Evolutionary conservation across 176 grass and related monocot genomes (phyloP), one percentile per base, ranked within the genome.

Genomic region (Saccharum officinarum): DNA sequence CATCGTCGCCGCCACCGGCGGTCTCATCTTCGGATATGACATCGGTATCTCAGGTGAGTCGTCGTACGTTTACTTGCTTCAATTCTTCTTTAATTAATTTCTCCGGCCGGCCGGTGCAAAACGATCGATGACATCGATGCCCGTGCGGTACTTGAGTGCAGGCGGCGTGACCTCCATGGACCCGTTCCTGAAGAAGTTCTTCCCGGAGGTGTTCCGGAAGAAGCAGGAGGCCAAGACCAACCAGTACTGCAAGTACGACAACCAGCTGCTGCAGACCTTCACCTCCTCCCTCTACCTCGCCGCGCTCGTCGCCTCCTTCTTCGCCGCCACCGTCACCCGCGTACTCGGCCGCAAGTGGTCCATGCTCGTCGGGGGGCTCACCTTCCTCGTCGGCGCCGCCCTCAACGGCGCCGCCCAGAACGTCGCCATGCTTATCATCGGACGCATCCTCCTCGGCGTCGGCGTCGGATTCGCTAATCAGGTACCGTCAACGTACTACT

Each of bases 201-300:
- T 92, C 87, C 91, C 91, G 25, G 87, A 89, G 79, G 91, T 92
- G 74, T 92, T 34, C 69, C 17, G 39, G 46, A 83, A 81, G 84
- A 82, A 92, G 83, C 83, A 89, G 75, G 0, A 0, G 50, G 36
- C 63, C 64, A 46, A 37, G 50, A 34, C 46, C 40, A 92, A 89
- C 87, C 91, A 92, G 85, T 95, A 89, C 88, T 95, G 93, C 86
- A 83, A 86, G 73, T 95, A 84, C 82, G 88, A 95, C 88, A 91
- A 83, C 86, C 91, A 88, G 69, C 63, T 92, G 17, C 93, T 95
- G 22, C 87, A 87, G 81, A 83, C 86, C 30, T 95, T 95, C 88
- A 95, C 93, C 1, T 95, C 93, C 11, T 95, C 93, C 10, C 84
- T 95, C 45, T 95, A 95, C 83, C 84, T 92, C 0, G 91, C 91